phyloP scores from a whole-genome alignment of 2,329 filamentous ascomycete species.

The Colletotrichum orchidophilum region DNA sequence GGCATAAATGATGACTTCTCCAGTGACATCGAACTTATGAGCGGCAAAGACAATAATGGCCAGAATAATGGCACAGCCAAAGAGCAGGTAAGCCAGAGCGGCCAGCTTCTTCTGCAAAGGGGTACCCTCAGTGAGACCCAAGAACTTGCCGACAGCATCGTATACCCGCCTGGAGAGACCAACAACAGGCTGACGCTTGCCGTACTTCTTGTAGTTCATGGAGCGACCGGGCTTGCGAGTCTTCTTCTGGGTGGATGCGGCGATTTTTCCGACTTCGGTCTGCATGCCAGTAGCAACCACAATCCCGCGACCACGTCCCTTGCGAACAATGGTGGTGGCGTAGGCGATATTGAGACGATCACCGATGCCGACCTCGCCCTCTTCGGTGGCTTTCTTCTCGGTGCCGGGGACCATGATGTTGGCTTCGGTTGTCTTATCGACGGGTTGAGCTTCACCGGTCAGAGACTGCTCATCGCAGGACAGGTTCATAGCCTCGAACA shows the following conservation, averaged over 20 bases:
- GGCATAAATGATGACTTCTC: constrained; percentile 66
- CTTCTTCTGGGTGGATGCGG: constrained; percentile 63
- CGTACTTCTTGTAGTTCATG: constrained; percentile 63
- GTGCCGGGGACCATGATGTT: constrained; percentile 54
- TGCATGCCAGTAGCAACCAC: constrained; percentile 78
- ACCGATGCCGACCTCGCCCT: constrained; percentile 69
- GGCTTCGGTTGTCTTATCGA: constrained; percentile 70
- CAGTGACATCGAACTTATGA: constrained; percentile 60
- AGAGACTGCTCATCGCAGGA: constrained; percentile 82
- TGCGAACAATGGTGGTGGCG: constrained; percentile 76
- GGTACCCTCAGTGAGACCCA: constrained; percentile 73
- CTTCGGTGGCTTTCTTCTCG: constrained; percentile 54
- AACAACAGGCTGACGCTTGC: constrained; percentile 59
- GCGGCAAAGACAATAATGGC: constrained; percentile 68
- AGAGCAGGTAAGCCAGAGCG: constrained; percentile 80
- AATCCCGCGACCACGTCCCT: constrained; percentile 77
- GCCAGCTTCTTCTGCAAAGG: constrained; percentile 82
- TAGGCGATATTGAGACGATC: constrained; percentile 81
- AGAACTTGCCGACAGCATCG: constrained; percentile 64
- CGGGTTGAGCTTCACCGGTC: constrained; percentile 79
- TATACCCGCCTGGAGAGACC: constrained; percentile 57
- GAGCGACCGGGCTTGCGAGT: constrained; percentile 63
- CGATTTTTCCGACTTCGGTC: constrained; percentile 77
- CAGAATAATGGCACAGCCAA: constrained; percentile 71
- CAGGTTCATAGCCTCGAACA: constrained; percentile 80